Base-by-base conservation (phyloP, 352 stramenopile species). In the Phytophthora fragariae region DNA sequence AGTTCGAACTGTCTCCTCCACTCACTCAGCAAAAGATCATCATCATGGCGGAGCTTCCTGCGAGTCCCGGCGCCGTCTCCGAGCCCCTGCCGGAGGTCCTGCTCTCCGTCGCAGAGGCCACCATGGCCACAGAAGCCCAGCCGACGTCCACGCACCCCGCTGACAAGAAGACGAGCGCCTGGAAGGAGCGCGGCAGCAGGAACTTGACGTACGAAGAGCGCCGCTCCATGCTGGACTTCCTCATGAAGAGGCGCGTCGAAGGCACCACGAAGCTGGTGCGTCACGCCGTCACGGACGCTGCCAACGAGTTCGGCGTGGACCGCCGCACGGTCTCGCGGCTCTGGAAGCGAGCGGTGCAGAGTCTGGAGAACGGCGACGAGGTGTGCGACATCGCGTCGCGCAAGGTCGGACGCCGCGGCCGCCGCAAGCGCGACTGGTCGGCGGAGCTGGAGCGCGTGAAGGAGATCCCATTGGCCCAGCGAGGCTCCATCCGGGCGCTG, bases 181-280 rank as follows among this genome's bases (percentile, higher is more conserved):
- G 75, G 58, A 70, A 72, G 15, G 78, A 82, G 49, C 78, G 78
- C 9, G 78, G 78, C 10, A 82, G 75, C 57, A 79, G 73, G 41
- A 85, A 85, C 55, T 76, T 85, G 54, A 82, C 75, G 33, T 81
- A 81, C 56, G 75, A 82, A 6, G 78, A 85, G 68, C 78, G 78
- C 35, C 75, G 75, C 33, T 55, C 70, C 35, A 85, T 85, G 78
- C 78, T 85, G 3, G 78, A 85, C 37, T 85, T 85, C 58, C 75
- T 85, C 10, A 33, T 85, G 37, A 70, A 75, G 55, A 46, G 78
- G 46, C 75, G 78, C 41, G 54, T 75, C 2, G 75, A 85, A 50
- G 68, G 58, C 65, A 75, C 65, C 55, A 72, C 64, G 10, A 84
- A 85, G 57, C 72, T 85, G 58, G 55, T 68, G 60, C 75, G 78